These are phyloP conservation scores for Didymella glomerata DNA, from an alignment of 2,329 filamentous ascomycete species.

Conservation along the genomic window DNA sequence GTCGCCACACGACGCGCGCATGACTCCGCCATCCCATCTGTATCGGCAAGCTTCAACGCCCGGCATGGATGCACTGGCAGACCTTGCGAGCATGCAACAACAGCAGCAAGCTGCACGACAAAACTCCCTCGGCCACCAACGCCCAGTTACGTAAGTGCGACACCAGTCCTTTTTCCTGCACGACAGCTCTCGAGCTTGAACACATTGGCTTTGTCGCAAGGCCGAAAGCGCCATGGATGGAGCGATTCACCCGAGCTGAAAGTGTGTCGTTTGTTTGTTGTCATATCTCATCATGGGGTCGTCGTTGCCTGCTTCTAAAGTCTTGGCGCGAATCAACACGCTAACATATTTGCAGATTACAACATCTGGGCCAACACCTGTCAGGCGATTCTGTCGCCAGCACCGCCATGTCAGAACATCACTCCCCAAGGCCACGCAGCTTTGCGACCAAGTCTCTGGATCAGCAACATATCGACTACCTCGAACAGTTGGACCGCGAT, in stretches of 20 bases:
- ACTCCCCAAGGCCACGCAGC: slow-evolving; percentile 54
- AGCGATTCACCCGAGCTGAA: background rate
- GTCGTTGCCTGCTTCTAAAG: background rate
- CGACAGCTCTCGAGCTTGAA: background rate
- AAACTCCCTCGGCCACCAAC: slow-evolving; percentile 43
- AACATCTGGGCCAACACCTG: slow-evolving; percentile 48
- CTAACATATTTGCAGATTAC: slow-evolving; percentile 28
- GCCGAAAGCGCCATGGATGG: background rate
- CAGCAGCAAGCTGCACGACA: slow-evolving; percentile 54
- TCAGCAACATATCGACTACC: slow-evolving; percentile 53
- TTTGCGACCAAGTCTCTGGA: slow-evolving; percentile 56
- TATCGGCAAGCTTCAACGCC: slow-evolving; percentile 56
- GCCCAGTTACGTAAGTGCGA: slow-evolving; percentile 49
- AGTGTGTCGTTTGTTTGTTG: background rate
- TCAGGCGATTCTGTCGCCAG: slow-evolving; percentile 57
- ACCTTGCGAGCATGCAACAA: slow-evolving; percentile 59
- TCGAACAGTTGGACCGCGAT: slow-evolving; percentile 55
- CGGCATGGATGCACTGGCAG: slow-evolving; percentile 60
- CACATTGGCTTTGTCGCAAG: background rate
- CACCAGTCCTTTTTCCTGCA: background rate
- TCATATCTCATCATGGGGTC: background rate
- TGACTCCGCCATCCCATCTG: slow-evolving; percentile 46
- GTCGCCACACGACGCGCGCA: slow-evolving; percentile 45
- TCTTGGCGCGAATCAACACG: slow-evolving; percentile 4
- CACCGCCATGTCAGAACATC: slow-evolving; percentile 57